Percentiles rank a stretch among this genome's conserved stretches.
Conservation (phyloP, 2,329 filamentous ascomycete genomes). For the Podosphaera leucotricha region DNA sequence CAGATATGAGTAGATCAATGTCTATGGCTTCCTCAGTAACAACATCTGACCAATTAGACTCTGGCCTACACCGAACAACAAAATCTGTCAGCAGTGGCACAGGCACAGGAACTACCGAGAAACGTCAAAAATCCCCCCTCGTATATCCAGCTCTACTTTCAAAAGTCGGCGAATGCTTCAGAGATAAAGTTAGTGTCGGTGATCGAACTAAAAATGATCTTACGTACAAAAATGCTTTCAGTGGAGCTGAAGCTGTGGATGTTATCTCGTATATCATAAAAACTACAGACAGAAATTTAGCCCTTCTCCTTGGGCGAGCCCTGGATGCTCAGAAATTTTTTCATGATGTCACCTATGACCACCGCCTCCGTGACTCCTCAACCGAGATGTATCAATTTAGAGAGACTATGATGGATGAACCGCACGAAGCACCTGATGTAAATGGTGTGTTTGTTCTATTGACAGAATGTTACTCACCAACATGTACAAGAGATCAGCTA, state of each 20-base stretch:
- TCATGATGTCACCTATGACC: slow-evolving; percentile 96
- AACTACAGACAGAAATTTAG: slow-evolving; percentile 85
- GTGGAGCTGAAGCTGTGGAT: slow-evolving; percentile 85
- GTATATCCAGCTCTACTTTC: slow-evolving; percentile 89
- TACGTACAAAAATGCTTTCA: slow-evolving; percentile 93
- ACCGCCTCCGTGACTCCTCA: slow-evolving; percentile 78
- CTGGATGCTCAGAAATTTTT: slow-evolving; percentile 97
- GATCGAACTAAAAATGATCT: slow-evolving; percentile 92
- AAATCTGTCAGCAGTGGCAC: slow-evolving; percentile 15
- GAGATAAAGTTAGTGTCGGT: slow-evolving; percentile 61
- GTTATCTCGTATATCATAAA: slow-evolving; percentile 91
- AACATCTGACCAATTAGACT: slow-evolving; percentile 30
- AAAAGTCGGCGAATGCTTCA: slow-evolving; percentile 79
- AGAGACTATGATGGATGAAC: slow-evolving; percentile 69
- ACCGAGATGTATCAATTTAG: slow-evolving; percentile 93
- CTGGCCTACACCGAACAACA: slow-evolving; percentile 27
- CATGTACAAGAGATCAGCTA: slow-evolving; percentile 80
- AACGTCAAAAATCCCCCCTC: slow-evolving; percentile 38
- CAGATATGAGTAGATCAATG: slow-evolving; percentile 43
- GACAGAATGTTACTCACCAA: slow-evolving; percentile 94
- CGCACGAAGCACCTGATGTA: slow-evolving; percentile 47
- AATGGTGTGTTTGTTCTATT: slow-evolving; percentile 93
- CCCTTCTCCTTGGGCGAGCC: slow-evolving; percentile 69
- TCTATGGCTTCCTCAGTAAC: slow-evolving; percentile 77
- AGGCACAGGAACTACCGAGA: slow-evolving; percentile 2